Percentiles rank a stretch among this genome's conserved stretches.
Conservation (phyloP, 176 grass and related monocot species). For the maize (Zea mays) region Zm-B73-REFERENCE-NAM-5.0 NC_050097.1:12614001-12614500, state of each 20-base stretch:
- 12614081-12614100: constrained; percentile 88
- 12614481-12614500: constrained; percentile 43
- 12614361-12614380: constrained; percentile 85
- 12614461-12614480: constrained; percentile 30
- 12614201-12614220: constrained; percentile 71
- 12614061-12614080: constrained; percentile 84
- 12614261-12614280: constrained; percentile 8
- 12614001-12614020: neutral
- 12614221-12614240: neutral
- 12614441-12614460: constrained; percentile 60
- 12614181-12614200: constrained; percentile 86
- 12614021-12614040: constrained; percentile 11
- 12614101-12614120: constrained; percentile 91
- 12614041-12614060: constrained; percentile 84
- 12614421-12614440: constrained; percentile 74
- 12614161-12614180: constrained; percentile 81
- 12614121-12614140: constrained; percentile 67
- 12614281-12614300: constrained; percentile 63
- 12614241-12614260: neutral
- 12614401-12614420: constrained; percentile 70
- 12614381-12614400: constrained; percentile 74
- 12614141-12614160: constrained; percentile 89
- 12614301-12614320: constrained; percentile 57
- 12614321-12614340: constrained; percentile 72
- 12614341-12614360: constrained; percentile 74